A percentile compares a stretch with the other conserved stretches of the same genome.
Evolutionary conservation across 306 rosid species (phyloP).

Genomic region (Prunus davidiana): DNA sequence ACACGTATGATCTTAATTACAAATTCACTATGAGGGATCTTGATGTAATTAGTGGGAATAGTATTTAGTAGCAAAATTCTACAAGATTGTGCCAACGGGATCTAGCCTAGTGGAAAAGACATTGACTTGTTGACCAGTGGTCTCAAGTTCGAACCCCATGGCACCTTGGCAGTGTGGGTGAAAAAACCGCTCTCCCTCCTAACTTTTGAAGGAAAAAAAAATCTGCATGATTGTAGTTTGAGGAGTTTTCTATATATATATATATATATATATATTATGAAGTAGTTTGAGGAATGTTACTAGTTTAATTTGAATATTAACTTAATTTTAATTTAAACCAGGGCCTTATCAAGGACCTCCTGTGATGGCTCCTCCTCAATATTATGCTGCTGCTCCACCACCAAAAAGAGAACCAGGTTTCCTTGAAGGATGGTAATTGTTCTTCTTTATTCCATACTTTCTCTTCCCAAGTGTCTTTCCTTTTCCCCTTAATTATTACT

Average conservation of each 20-base stretch:
- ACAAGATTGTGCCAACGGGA: no score
- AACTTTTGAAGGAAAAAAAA: no score
- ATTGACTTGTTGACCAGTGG: no score
- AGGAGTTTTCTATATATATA: no score
- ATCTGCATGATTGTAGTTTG: no score
- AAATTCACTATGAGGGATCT: background rate
- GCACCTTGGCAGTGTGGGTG: no score
- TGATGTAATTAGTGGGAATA: background rate
- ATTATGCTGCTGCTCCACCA: slow-evolving; percentile 44
- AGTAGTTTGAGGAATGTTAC: background rate
- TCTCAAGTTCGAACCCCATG: no score
- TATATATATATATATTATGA: no score
- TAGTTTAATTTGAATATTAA: background rate
- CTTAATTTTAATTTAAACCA: background rate
- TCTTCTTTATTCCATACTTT: background rate
- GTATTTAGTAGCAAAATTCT: no score
- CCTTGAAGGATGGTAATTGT: slow-evolving; percentile 75
- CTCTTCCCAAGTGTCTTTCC: background rate
- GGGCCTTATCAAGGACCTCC: slow-evolving; percentile 68
- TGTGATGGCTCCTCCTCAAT: slow-evolving; percentile 66
- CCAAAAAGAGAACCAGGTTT: slow-evolving; percentile 51
- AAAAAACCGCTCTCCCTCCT: no score
- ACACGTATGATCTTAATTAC: background rate
- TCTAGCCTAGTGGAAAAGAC: no score
- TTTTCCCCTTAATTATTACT: background rate